Evolutionary conservation across 1,139 yeast genomes (phyloP).

Genomic region (Yamadazyma conglobata): DNA sequence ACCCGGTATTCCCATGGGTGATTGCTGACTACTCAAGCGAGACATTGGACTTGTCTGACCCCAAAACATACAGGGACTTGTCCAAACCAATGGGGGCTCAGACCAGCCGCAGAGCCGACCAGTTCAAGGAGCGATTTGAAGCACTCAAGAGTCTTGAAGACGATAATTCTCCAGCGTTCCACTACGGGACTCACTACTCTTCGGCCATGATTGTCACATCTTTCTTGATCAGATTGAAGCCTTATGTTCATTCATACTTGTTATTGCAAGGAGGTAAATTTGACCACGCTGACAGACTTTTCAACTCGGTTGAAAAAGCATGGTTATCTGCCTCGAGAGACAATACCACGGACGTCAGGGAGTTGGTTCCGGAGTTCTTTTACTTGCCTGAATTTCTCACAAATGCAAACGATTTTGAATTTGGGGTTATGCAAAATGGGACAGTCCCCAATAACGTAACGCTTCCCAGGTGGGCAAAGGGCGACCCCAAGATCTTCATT

Average conservation of each 20-base stretch:
- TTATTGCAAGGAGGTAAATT: slow-evolving; percentile 81
- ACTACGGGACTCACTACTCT: slow-evolving; percentile 88
- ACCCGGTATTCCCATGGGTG: slow-evolving; percentile 90
- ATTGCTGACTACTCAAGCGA: slow-evolving; percentile 74
- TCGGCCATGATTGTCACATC: slow-evolving; percentile 90
- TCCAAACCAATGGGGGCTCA: slow-evolving; percentile 93
- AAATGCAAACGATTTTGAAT: slow-evolving; percentile 61
- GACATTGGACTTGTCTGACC: slow-evolving; percentile 56
- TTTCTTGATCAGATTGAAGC: slow-evolving; percentile 67
- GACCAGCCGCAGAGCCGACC: slow-evolving; percentile 49
- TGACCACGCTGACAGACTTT: slow-evolving; percentile 82
- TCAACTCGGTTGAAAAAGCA: slow-evolving; percentile 66
- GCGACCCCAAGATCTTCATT: slow-evolving; percentile 68
- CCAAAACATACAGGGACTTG: slow-evolving; percentile 64
- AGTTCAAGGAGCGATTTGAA: slow-evolving; percentile 66
- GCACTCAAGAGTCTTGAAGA: slow-evolving; percentile 56
- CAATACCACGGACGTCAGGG: slow-evolving; percentile 83
- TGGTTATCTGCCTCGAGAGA: slow-evolving; percentile 79
- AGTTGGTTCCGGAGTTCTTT: slow-evolving; percentile 79
- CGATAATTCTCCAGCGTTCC: slow-evolving; percentile 68
- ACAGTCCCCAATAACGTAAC: slow-evolving; percentile 54
- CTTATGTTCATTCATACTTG: slow-evolving; percentile 75
- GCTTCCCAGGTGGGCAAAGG: slow-evolving; percentile 80
- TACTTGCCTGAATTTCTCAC: slow-evolving; percentile 71
- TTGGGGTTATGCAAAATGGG: slow-evolving; percentile 69